Base-by-base conservation (phyloP, 2,329 filamentous ascomycete genomes). In the Diplodia seriata region DNA sequence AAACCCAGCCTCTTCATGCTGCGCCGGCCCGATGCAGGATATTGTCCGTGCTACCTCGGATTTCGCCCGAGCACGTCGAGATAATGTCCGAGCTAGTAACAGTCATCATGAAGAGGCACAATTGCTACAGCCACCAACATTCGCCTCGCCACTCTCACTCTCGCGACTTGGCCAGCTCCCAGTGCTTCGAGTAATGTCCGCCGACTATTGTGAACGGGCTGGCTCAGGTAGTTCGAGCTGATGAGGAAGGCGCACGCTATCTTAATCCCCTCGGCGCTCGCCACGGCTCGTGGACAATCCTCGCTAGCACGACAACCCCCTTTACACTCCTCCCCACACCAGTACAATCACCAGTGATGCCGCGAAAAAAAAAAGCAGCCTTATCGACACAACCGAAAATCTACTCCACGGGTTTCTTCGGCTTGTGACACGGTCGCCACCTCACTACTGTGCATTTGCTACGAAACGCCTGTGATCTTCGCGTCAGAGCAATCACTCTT, bases 291-390 rank as follows among this genome's bases (percentile, higher is more conserved):
- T 57, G 9, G n/a, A 23, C 8, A 57, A 40, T 31, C 23, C 50
- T 53, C 26, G 50, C 26, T 26, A 53, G 50, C 50, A 53, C 43
- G 43, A 47, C 43, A 47, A n/a, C 43, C 11, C 43, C 43, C 43
- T 47, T 47, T 47, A 47, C 43, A 47, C 43, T 9, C 18, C 43
- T 47, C 43, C 18, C 43, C 43, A 20, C 43, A 47, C n/a, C 43
- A 20, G 43, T 15, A 47, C 14, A 47, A 20, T 47, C 43, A 11
- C 43, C 18, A 47, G 18, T n/a, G 40, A 43, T 15, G 15, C 4
- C 8, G 18, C 40, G 40, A 43, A 43, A 12, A 43, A 43, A 43
- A 12, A 43, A 43, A 47, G 29, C 14, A 53, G 29, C 50, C 23
- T 18, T 20, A n/a, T 47, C n/a, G 20, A 47, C 43, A 47, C 15